Evolutionary conservation across 768 basidiomycete genomes (phyloP).

Genomic region (Suillus placidus): DNA sequence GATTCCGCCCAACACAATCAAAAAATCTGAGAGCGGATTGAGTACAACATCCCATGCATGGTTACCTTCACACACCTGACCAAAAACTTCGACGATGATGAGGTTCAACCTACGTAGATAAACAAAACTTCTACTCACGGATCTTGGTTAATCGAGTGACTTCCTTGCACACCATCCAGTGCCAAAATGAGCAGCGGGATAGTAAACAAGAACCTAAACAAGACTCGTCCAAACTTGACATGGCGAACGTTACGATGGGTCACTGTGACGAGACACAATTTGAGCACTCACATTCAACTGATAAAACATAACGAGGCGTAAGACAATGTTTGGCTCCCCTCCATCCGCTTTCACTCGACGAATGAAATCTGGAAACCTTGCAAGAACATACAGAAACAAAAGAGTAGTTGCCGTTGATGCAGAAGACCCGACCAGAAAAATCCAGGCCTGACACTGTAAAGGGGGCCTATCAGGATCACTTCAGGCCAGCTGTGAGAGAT

Average conservation of each 20-base stretch:
- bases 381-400: constrained; percentile 71
- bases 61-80: constrained; percentile 45
- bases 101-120: neutral
- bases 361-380: constrained; percentile 72
- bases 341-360: constrained; percentile 71
- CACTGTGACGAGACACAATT: constrained; percentile 7
- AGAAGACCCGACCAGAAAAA: constrained; percentile 71
- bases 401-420: constrained; percentile 70
- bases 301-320: constrained; percentile 74
- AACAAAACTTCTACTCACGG: constrained; percentile 46
- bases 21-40: constrained; percentile 51
- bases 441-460: constrained; percentile 68
- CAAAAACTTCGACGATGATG: constrained; percentile 49
- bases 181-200: constrained; percentile 69
- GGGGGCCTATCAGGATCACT: constrained; percentile 15
- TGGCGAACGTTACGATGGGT: constrained; percentile 6
- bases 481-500: constrained; percentile 10
- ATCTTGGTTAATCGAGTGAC: constrained; percentile 52
- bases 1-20: constrained; percentile 70
- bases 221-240: constrained; percentile 63
- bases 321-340: constrained; percentile 72
- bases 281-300: constrained; percentile 66
- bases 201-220: constrained; percentile 77
- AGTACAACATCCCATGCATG: constrained; percentile 1
- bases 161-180: constrained; percentile 59